Evolutionary conservation across 2,329 filamentous ascomycete genomes (phyloP).

Genomic region (Aureobasidium leucospermi): DNA sequence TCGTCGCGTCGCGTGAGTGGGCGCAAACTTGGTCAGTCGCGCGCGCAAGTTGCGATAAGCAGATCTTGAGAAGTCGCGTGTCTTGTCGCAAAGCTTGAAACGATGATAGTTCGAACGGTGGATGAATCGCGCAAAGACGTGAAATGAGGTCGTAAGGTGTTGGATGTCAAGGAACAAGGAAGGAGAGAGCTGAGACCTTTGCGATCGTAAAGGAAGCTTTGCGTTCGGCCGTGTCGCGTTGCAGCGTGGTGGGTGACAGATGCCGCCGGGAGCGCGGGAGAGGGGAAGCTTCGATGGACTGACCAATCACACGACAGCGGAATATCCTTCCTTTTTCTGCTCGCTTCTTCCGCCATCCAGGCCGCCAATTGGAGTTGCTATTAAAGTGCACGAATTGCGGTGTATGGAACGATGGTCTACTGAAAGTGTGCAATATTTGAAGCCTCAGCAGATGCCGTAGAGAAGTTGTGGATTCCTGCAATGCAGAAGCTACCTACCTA

Average conservation of each 20-base stretch:
- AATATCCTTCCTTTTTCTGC: neutral
- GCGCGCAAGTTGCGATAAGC: neutral
- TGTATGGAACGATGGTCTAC: neutral
- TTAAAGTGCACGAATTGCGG: no score
- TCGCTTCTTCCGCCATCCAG: neutral
- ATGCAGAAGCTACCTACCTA: no score
- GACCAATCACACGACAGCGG: neutral
- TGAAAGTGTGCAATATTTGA: neutral
- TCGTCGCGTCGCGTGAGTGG: conserved; percentile 5
- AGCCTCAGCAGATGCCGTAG: neutral
- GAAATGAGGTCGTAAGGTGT: neutral
- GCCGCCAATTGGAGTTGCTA: no score
- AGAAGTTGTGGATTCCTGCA: no score
- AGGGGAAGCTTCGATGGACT: neutral
- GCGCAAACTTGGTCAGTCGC: neutral
- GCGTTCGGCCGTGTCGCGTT: neutral
- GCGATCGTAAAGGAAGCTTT: neutral
- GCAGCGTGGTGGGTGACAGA: neutral
- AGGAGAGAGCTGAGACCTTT: neutral
- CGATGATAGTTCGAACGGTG: neutral
- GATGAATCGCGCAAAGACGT: neutral
- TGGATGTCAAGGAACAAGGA: neutral
- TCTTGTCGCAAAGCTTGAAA: neutral
- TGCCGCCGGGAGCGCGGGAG: neutral
- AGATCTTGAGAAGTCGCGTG: neutral